These are phyloP conservation scores for Lepidium africanum DNA, from an alignment of 345 rosid species.

Conservation along the genomic window DNA sequence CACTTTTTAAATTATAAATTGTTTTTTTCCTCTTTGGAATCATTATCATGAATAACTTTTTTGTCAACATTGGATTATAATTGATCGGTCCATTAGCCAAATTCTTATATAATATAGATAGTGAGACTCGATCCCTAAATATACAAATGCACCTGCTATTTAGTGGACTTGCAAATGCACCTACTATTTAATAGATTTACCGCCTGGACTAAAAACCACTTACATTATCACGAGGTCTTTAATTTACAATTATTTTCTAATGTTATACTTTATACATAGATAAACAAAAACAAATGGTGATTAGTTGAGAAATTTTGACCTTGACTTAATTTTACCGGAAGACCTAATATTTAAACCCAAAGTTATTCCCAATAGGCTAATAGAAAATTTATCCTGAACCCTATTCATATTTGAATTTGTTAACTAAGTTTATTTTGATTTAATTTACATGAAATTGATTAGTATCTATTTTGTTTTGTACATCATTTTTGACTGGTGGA, in stretches of 20 bases:
- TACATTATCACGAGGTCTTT: neutral
- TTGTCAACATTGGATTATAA: no score
- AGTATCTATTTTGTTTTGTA: neutral
- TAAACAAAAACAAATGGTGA: neutral
- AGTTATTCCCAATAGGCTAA: neutral
- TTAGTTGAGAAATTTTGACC: conserved; percentile 20
- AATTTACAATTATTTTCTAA: neutral
- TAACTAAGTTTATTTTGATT: neutral
- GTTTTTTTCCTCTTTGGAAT: neutral
- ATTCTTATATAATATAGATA: no score
- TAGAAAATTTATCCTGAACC: neutral
- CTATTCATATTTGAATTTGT: neutral
- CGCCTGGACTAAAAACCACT: no score
- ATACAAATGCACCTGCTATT: no score
- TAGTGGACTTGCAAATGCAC: no score
- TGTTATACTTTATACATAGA: neutral
- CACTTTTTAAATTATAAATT: neutral
- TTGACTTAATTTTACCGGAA: neutral
- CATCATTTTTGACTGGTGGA: neutral
- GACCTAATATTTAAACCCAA: neutral
- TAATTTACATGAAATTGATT: neutral
- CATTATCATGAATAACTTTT: neutral
- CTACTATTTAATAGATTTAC: no score
- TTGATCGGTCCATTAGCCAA: no score
- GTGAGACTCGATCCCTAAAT: no score